Base-by-base conservation (phyloP, 176 grass and related monocot species). In the Eragrostis nindensis region DNA sequence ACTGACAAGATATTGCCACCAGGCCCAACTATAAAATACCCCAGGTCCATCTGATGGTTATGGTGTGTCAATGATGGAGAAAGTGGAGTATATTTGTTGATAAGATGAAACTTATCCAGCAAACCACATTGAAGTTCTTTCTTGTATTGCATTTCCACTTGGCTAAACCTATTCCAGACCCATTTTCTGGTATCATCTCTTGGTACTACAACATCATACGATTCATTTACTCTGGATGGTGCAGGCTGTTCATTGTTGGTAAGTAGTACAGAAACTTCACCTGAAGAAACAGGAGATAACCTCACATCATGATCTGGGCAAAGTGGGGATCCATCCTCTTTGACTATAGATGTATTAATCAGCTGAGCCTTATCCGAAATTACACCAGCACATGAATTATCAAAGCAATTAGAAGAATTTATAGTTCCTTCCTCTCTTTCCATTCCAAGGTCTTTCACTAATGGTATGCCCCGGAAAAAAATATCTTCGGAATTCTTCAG, bases 151-250 rank as follows among this genome's bases (percentile, higher is more conserved):
- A 67, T 87, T 87, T 83, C 84, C 54, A 91, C 70, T 48, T 88
- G 80, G 80, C 81, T 80, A 59, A 89, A 93, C 73, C 69, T 65
- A 57, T 83, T 76, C 95, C 95, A 98, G 30, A 93, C 79, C 92
- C 90, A 87, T 66, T 80, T 74, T 67, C 72, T 62, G 65, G 36
- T 59, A 62, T 76, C 86, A 89, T 88, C 77, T 73, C 61, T 77
- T 71, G 77, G 57, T 32, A 71, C 65, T 53, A 62, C 72, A 82
- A 72, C 46, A 68, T 25, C 30, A 68, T 54, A 21, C 7, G 29
- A 46, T 63, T 70, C 62, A 63, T 75, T 80, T 44, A 73, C 45
- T 54, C 56, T 76, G 36, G 30, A 49, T 63, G 25, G 18, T 75
- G 71, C 19, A 85, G 56, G 77, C 13, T 81, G 71, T 81, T 85